These are phyloP conservation scores for Lecanosticta acicola DNA, from an alignment of 2,329 filamentous ascomycete genomes.

Conservation along the genomic window DNA sequence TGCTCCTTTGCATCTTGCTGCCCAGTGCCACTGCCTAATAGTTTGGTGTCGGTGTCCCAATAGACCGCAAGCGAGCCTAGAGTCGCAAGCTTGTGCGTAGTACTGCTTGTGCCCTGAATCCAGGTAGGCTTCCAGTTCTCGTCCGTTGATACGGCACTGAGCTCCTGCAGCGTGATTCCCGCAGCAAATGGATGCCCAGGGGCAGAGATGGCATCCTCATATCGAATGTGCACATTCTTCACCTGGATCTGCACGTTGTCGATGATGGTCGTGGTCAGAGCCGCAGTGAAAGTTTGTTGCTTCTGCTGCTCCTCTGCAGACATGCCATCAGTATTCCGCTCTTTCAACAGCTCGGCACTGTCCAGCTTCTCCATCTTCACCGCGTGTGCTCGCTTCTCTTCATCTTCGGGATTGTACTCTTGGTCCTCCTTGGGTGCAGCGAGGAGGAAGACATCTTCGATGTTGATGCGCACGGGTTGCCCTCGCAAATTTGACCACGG, in stretches of 20 bases:
- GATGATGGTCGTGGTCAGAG: slow-evolving; percentile 89
- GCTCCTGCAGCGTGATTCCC: slow-evolving; percentile 86
- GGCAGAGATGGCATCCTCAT: slow-evolving; percentile 94
- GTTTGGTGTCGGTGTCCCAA: slow-evolving; percentile 90
- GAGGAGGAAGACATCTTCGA: slow-evolving; percentile 93
- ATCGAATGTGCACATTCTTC: slow-evolving; percentile 97
- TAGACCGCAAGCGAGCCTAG: slow-evolving; percentile 88
- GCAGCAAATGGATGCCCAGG: slow-evolving; percentile 92
- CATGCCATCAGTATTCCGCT: slow-evolving; percentile 85
- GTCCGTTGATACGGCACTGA: slow-evolving; percentile 95
- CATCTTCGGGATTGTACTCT: slow-evolving; percentile 87
- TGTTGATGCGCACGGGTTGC: slow-evolving; percentile 87
- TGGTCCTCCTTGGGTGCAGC: slow-evolving; percentile 94
- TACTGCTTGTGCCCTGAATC: slow-evolving; percentile 75
- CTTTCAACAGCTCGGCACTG: slow-evolving; percentile 88
- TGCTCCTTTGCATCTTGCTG: slow-evolving; percentile 56
- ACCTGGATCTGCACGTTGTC: slow-evolving; percentile 97
- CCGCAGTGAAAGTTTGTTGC: slow-evolving; percentile 95
- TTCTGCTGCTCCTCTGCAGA: slow-evolving; percentile 94
- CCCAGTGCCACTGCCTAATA: slow-evolving; percentile 78
- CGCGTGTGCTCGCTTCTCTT: slow-evolving; percentile 77
- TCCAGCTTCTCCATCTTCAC: slow-evolving; percentile 99
- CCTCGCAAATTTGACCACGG: slow-evolving; percentile 96
- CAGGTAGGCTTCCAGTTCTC: slow-evolving; percentile 93
- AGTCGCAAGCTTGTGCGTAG: slow-evolving; percentile 89